A percentile compares a stretch with the other conserved stretches of the same genome.
Evolutionary conservation across 2,329 filamentous ascomycete genomes (phyloP).

Genomic region (Fusarium xylarioides): DNA sequence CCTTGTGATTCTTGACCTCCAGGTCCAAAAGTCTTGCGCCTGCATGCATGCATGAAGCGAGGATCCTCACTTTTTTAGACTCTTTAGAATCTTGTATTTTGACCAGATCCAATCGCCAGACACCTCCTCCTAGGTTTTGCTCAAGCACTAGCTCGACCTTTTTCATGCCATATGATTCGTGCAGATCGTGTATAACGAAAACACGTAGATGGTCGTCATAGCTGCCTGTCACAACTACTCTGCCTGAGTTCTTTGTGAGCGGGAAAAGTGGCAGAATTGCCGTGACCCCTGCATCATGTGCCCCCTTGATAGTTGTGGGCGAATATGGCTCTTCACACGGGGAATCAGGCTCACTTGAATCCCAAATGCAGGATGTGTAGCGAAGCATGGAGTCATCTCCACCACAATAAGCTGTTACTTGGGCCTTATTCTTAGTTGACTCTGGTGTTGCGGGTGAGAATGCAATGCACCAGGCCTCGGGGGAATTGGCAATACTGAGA

Average conservation of each 20-base stretch:
- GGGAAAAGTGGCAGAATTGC: constrained; percentile 77
- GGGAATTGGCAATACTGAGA: constrained; percentile 58
- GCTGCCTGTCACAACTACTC: constrained; percentile 82
- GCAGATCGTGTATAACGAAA: constrained; percentile 58
- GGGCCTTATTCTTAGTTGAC: constrained; percentile 28
- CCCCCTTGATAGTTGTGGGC: constrained; percentile 50
- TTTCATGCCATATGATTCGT: constrained; percentile 52
- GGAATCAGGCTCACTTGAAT: constrained; percentile 9
- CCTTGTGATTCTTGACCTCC: constrained; percentile 46
- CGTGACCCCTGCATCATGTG: constrained; percentile 85
- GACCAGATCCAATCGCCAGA: constrained; percentile 83
- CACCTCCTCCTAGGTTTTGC: constrained; percentile 76
- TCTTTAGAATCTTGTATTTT: constrained; percentile 41
- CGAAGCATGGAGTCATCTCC: constrained; percentile 77
- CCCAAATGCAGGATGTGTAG: constrained; percentile 51
- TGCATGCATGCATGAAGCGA: constrained; percentile 95
- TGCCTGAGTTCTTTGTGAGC: constrained; percentile 52
- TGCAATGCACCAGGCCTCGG: constrained; percentile 80
- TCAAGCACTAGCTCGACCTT: constrained; percentile 67
- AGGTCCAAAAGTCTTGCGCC: constrained; percentile 74
- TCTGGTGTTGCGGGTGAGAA: constrained; percentile 56
- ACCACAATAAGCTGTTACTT: constrained; percentile 69
- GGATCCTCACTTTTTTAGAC: constrained; percentile 56
- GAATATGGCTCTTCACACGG: constrained; percentile 38
- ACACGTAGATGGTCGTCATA: constrained; percentile 89